Conservation (phyloP, 1,284 basidiomycete genomes). For the Quambalaria eucalypti region DNA sequence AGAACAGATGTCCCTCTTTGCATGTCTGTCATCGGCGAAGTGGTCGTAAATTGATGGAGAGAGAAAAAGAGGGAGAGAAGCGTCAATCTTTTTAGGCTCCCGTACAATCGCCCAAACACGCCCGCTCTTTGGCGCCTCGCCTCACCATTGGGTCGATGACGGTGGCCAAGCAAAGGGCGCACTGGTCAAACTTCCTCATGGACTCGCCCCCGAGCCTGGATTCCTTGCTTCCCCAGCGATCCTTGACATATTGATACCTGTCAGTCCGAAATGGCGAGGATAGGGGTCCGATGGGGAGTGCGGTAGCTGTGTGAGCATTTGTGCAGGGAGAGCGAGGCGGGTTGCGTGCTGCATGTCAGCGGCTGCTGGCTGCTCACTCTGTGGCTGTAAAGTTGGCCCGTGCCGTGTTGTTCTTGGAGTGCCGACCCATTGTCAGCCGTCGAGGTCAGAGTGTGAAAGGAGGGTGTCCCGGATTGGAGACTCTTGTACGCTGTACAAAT, state of each 20-base stretch:
- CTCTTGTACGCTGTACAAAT: too few species aligned
- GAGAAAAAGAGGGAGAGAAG: neutral
- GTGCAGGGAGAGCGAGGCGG: too few species aligned
- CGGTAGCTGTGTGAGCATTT: too few species aligned
- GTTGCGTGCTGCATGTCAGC: neutral
- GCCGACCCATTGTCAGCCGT: conserved; percentile 60
- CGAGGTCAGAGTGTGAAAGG: neutral
- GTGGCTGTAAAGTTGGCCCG: conserved; percentile 65
- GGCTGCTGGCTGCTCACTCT: conserved; percentile 54
- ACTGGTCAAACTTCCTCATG: conserved; percentile 78
- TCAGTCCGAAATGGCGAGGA: neutral
- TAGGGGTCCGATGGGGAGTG: neutral
- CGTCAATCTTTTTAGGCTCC: neutral
- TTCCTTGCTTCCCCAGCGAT: conserved; percentile 60
- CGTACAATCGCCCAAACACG: neutral
- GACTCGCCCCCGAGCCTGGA: conserved; percentile 73
- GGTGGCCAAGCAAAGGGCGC: conserved; percentile 64
- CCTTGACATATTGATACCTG: conserved; percentile 57
- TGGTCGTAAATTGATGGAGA: neutral
- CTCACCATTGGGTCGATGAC: conserved; percentile 65
- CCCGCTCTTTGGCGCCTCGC: neutral
- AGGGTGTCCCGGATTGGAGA: neutral
- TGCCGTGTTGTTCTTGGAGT: conserved; percentile 78
- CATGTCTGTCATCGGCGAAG: conserved; percentile 49
- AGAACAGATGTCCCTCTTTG: conserved; percentile 69